A percentile compares a stretch with the other conserved stretches of the same genome.
These are phyloP conservation scores for Pestalotiopsis sp. DNA, from an alignment of 2,329 filamentous ascomycete species.

Conservation along the genomic window DNA sequence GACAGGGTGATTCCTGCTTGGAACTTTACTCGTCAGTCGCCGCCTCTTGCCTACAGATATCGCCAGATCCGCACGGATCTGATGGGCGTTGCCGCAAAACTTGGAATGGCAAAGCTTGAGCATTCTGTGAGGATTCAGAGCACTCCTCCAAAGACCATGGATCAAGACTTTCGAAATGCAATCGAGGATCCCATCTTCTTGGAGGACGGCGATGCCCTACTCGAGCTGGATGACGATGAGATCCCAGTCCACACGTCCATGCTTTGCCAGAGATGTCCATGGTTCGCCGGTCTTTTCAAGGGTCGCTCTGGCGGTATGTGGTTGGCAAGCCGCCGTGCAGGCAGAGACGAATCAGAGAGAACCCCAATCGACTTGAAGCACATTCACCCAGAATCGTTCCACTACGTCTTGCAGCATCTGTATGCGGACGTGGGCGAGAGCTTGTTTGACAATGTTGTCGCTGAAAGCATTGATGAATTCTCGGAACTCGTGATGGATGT, in stretches of 20 bases:
- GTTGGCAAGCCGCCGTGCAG: constrained; percentile 71
- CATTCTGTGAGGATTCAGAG: constrained; percentile 76
- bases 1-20: constrained; percentile 83
- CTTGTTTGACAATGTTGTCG: constrained; percentile 77
- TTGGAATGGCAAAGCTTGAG: constrained; percentile 75
- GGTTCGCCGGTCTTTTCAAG: constrained; percentile 87
- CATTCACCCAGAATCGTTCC: constrained; percentile 72
- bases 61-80: constrained; percentile 81
- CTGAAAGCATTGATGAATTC: constrained; percentile 77
- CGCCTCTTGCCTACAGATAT: constrained; percentile 70
- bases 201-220: constrained; percentile 74
- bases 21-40: constrained; percentile 73
- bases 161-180: constrained; percentile 71
- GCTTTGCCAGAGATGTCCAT: constrained; percentile 83
- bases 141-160: constrained; percentile 63
- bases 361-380: constrained; percentile 78
- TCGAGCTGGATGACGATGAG: constrained; percentile 78
- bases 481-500: constrained; percentile 90
- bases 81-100: constrained; percentile 78
- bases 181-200: constrained; percentile 73
- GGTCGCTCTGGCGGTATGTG: constrained; percentile 86
- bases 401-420: constrained; percentile 77
- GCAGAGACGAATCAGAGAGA: constrained; percentile 35
- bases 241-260: constrained; percentile 76
- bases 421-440: constrained; percentile 83